A percentile compares a stretch with the other conserved stretches of the same genome.
These are phyloP conservation scores for Elongisporangium senticosum DNA, from an alignment of 352 stramenopile species.

Conservation along the genomic window DNA sequence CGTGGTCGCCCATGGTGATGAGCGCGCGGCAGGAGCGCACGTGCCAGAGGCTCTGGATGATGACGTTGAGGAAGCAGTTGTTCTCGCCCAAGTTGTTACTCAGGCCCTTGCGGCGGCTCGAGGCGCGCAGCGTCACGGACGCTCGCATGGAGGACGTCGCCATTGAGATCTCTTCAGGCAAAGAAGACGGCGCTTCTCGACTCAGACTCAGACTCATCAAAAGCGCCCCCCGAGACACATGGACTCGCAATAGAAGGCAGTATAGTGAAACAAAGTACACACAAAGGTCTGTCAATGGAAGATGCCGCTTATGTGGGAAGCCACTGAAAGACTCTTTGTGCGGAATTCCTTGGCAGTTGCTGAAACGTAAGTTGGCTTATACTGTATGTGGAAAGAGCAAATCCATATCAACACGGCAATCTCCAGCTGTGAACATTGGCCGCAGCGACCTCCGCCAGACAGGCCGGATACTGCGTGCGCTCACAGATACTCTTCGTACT, in stretches of 20 bases:
- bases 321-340: too few species aligned
- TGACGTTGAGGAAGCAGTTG: conserved; percentile 91
- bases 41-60: conserved; percentile 90
- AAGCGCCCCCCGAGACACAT: background rate
- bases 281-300: too few species aligned
- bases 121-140: conserved; percentile 1
- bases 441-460: too few species aligned
- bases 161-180: background rate
- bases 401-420: too few species aligned
- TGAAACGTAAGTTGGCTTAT: too few species aligned
- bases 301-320: background rate
- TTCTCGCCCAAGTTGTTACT: conserved; percentile 81
- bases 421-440: too few species aligned
- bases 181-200: background rate
- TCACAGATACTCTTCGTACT: background rate
- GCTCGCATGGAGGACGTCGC: background rate
- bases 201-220: background rate
- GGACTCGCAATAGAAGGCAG: background rate
- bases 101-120: conserved; percentile 71
- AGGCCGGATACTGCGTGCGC: background rate
- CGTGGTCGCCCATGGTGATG: conserved; percentile 73
- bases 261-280: background rate
- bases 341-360: too few species aligned
- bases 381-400: too few species aligned
- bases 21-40: conserved; percentile 79